A percentile compares a stretch with the other conserved stretches of the same genome.
Evolutionary conservation across 164 flowering plant genomes (phyloP).

Genomic region (Piper longum): DNA sequence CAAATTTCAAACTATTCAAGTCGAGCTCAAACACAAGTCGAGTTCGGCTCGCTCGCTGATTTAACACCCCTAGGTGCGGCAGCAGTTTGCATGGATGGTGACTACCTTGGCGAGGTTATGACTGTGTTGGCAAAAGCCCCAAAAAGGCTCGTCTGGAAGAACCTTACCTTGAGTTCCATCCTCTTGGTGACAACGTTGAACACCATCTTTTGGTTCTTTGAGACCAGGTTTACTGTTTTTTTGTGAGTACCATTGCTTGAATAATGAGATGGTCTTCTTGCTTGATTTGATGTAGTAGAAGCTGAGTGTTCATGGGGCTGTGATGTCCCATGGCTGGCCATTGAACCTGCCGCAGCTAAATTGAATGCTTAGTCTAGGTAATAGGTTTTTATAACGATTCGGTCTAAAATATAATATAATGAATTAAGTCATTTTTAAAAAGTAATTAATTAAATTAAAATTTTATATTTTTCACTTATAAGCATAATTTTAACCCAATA

Average conservation of each 20-base stretch:
- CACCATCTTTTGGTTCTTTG: conserved; percentile 32
- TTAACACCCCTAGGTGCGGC: no score
- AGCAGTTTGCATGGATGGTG: conserved; percentile 69
- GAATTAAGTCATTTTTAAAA: no score
- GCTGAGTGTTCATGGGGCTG: conserved; percentile 43
- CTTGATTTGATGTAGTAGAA: conserved; percentile 47
- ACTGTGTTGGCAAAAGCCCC: conserved; percentile 54
- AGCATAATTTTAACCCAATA: no score
- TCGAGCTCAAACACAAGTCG: no score
- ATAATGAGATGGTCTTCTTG: conserved; percentile 40
- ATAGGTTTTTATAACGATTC: no score
- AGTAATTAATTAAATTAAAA: no score
- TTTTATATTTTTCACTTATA: no score
- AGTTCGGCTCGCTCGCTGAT: no score
- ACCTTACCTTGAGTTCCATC: conserved; percentile 19
- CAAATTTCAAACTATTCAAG: no score
- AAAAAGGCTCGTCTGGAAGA: conserved; percentile 34
- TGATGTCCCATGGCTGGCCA: conserved; percentile 19
- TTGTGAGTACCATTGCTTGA: conserved; percentile 32
- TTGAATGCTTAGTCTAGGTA: conserved; percentile 29
- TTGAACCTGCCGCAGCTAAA: conserved; percentile 37
- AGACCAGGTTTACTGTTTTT: conserved; percentile 32
- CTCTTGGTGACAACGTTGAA: conserved; percentile 8
- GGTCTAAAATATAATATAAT: no score
- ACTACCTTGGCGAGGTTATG: conserved; percentile 23